Percentiles rank a stretch among this genome's conserved stretches.
Evolutionary conservation across 805 yeast genomes (phyloP).

Genomic region (Starmerella bombi): DNA sequence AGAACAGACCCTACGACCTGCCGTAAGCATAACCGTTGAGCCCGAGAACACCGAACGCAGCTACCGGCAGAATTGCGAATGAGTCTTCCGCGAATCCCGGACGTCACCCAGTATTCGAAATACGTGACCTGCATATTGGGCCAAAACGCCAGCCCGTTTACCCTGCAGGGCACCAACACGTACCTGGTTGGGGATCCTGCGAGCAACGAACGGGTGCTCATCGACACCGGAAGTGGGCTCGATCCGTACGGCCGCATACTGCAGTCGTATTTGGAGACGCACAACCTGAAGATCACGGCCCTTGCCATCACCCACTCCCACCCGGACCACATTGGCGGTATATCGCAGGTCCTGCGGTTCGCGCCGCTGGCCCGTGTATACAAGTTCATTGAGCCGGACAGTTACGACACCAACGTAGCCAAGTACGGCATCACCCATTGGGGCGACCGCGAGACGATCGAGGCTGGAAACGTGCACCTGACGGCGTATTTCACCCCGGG

Average conservation of each 20-base stretch:
- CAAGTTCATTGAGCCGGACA: slow-evolving; percentile 9
- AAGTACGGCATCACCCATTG: slow-evolving; percentile 10
- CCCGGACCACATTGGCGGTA: slow-evolving; percentile 28
- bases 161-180: slow-evolving; percentile 32
- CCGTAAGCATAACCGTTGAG: too few relatives aligned
- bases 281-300: slow-evolving; percentile 10
- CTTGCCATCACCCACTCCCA: slow-evolving; percentile 30
- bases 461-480: slow-evolving; percentile 24
- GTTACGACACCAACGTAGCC: neutral
- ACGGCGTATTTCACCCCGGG: slow-evolving; percentile 28
- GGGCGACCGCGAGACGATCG: slow-evolving; percentile 20
- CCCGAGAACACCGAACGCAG: too few relatives aligned
- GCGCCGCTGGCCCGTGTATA: slow-evolving; percentile 12
- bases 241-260: slow-evolving; percentile 23
- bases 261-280: slow-evolving; percentile 17
- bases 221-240: slow-evolving; percentile 30
- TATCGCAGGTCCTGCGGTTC: slow-evolving; percentile 14
- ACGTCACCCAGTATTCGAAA: slow-evolving; percentile 22
- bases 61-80: too few relatives aligned
- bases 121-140: slow-evolving; percentile 28
- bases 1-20: too few relatives aligned
- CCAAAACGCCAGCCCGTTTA: slow-evolving; percentile 28
- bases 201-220: slow-evolving; percentile 21
- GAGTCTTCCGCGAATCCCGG: slow-evolving; percentile 15
- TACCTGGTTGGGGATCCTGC: slow-evolving; percentile 28